Evolutionary conservation across 768 basidiomycete genomes (phyloP).

Genomic region (Mycena leptocephala): DNA sequence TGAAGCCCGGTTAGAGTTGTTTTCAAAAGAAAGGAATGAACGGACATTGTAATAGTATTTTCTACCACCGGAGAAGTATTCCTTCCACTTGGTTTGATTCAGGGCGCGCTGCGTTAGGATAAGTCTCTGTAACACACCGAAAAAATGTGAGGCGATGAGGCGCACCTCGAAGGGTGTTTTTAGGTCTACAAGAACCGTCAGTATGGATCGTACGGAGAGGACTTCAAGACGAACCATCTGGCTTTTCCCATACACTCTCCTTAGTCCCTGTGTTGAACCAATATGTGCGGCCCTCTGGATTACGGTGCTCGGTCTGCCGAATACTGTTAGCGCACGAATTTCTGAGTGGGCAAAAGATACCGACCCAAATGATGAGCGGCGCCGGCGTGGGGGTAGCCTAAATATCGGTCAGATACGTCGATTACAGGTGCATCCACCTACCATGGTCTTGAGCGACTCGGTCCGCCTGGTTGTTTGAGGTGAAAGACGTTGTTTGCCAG

Average conservation of each 20-base stretch:
- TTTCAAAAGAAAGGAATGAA: background rate
- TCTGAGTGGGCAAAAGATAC: background rate
- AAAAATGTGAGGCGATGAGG: slow-evolving; percentile 11
- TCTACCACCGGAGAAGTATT: slow-evolving; percentile 93
- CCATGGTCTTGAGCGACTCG: background rate
- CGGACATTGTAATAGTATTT: slow-evolving; percentile 93
- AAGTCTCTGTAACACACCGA: slow-evolving; percentile 31
- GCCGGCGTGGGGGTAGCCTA: slow-evolving; percentile 27
- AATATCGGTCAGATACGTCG: background rate
- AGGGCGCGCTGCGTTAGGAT: slow-evolving; percentile 78
- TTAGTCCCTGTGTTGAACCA: slow-evolving; percentile 94
- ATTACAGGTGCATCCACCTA: background rate
- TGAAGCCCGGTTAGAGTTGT: slow-evolving; percentile 44
- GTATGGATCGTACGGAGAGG: background rate
- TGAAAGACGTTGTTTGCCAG: background rate
- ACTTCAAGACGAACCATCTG: slow-evolving; percentile 78
- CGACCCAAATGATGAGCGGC: slow-evolving; percentile 27
- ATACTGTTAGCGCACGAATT: background rate
- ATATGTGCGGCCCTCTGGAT: slow-evolving; percentile 97
- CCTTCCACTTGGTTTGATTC: slow-evolving; percentile 94
- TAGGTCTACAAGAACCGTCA: slow-evolving; percentile 67
- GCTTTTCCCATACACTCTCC: slow-evolving; percentile 99
- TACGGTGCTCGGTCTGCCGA: slow-evolving; percentile 90
- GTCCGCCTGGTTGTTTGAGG: background rate
- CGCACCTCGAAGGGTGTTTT: slow-evolving; percentile 94